phyloP scores from a whole-genome alignment of 352 stramenopile species.

The Phytophthora nicotianae region DNA sequence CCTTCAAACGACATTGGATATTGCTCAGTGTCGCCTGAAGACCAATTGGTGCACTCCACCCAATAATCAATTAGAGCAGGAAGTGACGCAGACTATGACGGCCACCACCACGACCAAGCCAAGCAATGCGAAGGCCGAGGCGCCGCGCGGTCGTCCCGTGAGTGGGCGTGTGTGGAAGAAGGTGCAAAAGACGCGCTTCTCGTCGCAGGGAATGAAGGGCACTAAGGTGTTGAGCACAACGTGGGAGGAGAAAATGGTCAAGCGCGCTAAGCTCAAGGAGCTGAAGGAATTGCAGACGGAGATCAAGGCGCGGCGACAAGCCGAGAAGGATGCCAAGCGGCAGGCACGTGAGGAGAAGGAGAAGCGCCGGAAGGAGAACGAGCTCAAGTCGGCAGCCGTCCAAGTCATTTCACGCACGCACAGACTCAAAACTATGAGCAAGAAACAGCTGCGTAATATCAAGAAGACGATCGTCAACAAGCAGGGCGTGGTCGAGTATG shows the following conservation, averaged over 20 bases:
- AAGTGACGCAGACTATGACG: conserved; percentile 23
- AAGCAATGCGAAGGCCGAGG: conserved; percentile 17
- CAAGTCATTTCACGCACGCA: conserved; percentile 90
- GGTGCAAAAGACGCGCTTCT: conserved; percentile 82
- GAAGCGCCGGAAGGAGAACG: conserved; percentile 89
- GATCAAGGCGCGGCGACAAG: conserved; percentile 78
- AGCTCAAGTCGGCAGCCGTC: conserved; percentile 87
- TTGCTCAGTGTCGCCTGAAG: not conserved
- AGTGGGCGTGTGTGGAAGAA: conserved; percentile 88
- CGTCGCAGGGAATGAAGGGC: conserved; percentile 70
- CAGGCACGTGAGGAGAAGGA: conserved; percentile 85
- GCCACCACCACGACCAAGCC: conserved; percentile 24
- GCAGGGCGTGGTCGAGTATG: conserved; percentile 90
- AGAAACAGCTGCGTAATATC: conserved; percentile 92
- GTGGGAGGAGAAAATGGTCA: conserved; percentile 88
- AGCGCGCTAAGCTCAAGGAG: conserved; percentile 79
- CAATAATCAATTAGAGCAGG: conserved; percentile 31
- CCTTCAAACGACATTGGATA: conserved; percentile 12
- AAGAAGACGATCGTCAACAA: conserved; percentile 94
- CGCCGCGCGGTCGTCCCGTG: conserved; percentile 65
- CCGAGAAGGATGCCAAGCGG: conserved; percentile 76
- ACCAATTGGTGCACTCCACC: conserved; percentile 27
- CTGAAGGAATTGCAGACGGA: conserved; percentile 85
- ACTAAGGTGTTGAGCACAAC: conserved; percentile 85
- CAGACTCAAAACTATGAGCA: conserved; percentile 92